These are phyloP conservation scores for Vitis labrusca DNA, from an alignment of 164 flowering plant species.

Conservation along the genomic window DNA sequence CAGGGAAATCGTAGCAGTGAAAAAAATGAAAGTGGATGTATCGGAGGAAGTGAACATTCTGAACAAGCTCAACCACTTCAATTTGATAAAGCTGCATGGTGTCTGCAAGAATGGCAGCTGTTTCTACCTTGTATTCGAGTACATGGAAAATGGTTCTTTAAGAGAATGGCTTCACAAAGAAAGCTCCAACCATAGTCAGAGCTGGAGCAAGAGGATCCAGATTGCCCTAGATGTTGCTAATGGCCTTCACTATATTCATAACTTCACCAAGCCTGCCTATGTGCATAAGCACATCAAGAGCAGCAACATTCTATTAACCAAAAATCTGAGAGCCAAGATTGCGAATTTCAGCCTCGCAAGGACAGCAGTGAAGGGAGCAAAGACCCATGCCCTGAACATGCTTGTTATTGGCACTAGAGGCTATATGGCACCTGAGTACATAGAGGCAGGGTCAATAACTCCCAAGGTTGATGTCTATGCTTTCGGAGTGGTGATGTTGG, in stretches of 20 bases:
- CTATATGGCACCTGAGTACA: constrained; percentile 75
- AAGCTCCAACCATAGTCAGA: constrained; percentile 11
- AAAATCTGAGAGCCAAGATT: constrained; percentile 57
- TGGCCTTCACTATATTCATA: constrained; percentile 73
- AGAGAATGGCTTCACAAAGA: constrained; percentile 42
- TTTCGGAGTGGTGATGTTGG: constrained; percentile 74
- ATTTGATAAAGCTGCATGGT: constrained; percentile 57
- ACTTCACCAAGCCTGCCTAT: constrained; percentile 49
- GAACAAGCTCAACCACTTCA: constrained; percentile 61
- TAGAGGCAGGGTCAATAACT: constrained; percentile 40
- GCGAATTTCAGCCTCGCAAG: constrained; percentile 56
- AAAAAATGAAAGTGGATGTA: constrained; percentile 36
- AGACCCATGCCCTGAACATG: constrained; percentile 9
- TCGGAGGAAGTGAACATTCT: constrained; percentile 53
- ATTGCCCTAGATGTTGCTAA: constrained; percentile 69
- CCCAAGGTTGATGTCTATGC: constrained; percentile 66
- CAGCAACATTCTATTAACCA: constrained; percentile 50
- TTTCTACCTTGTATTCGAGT: constrained; percentile 62
- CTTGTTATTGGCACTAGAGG: constrained; percentile 42
- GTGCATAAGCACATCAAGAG: constrained; percentile 60
- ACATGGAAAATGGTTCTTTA: constrained; percentile 57
- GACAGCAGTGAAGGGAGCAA: constrained; percentile 19
- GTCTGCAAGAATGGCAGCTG: constrained; percentile 33
- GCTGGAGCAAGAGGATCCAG: constrained; percentile 51
- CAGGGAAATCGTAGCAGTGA: constrained; percentile 43